phyloP scores from a whole-genome alignment of 192 early-diverging fungal genomes.

The Lobosporangium transversale region DNA sequence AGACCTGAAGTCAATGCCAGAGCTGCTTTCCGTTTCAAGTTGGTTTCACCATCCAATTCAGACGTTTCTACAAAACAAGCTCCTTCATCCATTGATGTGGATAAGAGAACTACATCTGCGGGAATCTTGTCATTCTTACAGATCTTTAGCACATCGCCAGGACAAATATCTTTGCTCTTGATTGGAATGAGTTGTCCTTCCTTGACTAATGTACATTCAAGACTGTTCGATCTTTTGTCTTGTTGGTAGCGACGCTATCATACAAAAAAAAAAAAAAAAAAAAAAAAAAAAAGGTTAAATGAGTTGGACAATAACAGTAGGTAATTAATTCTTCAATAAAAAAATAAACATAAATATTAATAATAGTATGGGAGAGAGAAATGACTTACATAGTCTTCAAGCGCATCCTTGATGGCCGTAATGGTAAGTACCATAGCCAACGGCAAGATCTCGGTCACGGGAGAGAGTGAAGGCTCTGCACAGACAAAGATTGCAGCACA shows the following conservation, averaged over 20 bases:
- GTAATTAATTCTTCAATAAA: too few species aligned
- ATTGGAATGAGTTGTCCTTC: constrained; percentile 56
- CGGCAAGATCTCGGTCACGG: constrained; percentile 54
- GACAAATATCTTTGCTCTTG: constrained; percentile 80
- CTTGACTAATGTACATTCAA: constrained; percentile 31
- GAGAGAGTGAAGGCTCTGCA: constrained; percentile 46
- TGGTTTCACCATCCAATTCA: constrained; percentile 96
- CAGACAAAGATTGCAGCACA: constrained; percentile 48
- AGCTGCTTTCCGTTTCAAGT: constrained; percentile 94
- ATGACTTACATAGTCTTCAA: constrained; percentile 77
- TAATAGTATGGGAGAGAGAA: constrained; percentile 19
- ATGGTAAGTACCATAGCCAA: constrained; percentile 83
- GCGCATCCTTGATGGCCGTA: constrained; percentile 89
- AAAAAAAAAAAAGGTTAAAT: too few species aligned
- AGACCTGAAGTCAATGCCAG: constrained; percentile 79
- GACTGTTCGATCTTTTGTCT: constrained; percentile 42
- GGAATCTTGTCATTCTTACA: constrained; percentile 90
- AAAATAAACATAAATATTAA: constrained; percentile 17
- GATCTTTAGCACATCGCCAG: constrained; percentile 91
- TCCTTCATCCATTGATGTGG: constrained; percentile 91
- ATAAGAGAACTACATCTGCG: constrained; percentile 89
- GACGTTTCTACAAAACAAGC: constrained; percentile 96
- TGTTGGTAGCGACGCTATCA: constrained; percentile 42
- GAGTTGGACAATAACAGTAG: constrained; percentile 58
- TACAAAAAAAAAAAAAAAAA: background rate